A percentile compares a stretch with the other conserved stretches of the same genome.
phyloP scores from a whole-genome alignment of 768 basidiomycete genomes.

The Tylopilus subfusipes region DNA sequence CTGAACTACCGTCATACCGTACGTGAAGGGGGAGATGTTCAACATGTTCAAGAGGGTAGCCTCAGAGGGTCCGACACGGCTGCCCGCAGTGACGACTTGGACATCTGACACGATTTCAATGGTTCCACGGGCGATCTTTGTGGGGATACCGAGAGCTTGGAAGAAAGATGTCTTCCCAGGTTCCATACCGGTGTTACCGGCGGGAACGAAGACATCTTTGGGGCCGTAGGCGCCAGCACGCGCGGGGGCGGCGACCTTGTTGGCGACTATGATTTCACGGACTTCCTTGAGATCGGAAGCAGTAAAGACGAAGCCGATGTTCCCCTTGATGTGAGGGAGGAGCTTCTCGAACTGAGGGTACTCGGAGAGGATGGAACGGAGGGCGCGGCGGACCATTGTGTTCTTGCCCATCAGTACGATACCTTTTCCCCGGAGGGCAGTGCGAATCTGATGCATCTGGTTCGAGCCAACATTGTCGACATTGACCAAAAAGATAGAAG shows the following conservation, averaged over 20 bases:
- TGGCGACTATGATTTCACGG: conserved; percentile 88
- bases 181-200: conserved; percentile 99
- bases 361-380: conserved; percentile 87
- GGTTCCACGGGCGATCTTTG: conserved; percentile 99
- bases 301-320: conserved; percentile 99
- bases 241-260: conserved; percentile 98
- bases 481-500: conserved; percentile 98
- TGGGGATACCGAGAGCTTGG: conserved; percentile 99
- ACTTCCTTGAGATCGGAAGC: conserved; percentile 87
- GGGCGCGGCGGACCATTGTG: conserved; percentile 99
- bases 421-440: conserved; percentile 93
- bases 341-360: conserved; percentile 94
- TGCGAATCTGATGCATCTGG: conserved; percentile 99
- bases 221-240: conserved; percentile 97
- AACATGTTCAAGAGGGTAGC: conserved; percentile 99
- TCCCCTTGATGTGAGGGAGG: conserved; percentile 92
- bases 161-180: conserved; percentile 99
- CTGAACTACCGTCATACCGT: conserved; percentile 98
- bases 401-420: conserved; percentile 99
- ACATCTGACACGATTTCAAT: conserved; percentile 99
- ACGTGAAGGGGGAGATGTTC: conserved; percentile 99
- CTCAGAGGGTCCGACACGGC: conserved; percentile 95
- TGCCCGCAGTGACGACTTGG: conserved; percentile 89
- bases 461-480: conserved; percentile 99
- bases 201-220: conserved; percentile 87